Evolutionary conservation across 768 basidiomycete genomes (phyloP).

Genomic region (Tubosaeta brunneosetosa): DNA sequence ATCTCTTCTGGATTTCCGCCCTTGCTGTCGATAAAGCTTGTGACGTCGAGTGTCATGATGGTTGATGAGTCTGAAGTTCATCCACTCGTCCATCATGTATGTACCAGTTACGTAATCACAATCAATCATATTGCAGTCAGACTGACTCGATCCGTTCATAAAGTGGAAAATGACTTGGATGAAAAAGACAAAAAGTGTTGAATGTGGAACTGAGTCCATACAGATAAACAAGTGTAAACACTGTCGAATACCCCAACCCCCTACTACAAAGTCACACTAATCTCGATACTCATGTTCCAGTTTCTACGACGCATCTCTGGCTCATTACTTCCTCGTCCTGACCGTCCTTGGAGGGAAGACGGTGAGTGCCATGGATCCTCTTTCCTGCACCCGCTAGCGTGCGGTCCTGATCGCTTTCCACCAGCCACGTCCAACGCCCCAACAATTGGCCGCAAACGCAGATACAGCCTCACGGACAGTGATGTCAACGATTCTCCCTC

Average conservation of each 20-base stretch:
- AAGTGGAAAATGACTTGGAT: too few species aligned
- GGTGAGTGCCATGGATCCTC: slow-evolving; percentile 41
- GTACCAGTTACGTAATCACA: background rate
- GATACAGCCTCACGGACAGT: slow-evolving; percentile 45
- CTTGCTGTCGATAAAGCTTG: slow-evolving; percentile 77
- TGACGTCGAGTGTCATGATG: slow-evolving; percentile 77
- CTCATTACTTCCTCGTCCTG: slow-evolving; percentile 64
- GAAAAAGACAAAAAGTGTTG: too few species aligned
- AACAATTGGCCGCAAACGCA: slow-evolving; percentile 62
- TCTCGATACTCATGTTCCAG: slow-evolving; percentile 46
- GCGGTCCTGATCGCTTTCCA: background rate
- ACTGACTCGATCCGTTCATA: too few species aligned
- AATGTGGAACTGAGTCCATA: too few species aligned
- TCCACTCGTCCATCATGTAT: background rate
- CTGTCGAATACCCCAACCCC: background rate
- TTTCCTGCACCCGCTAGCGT: slow-evolving; percentile 2
- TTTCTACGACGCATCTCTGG: slow-evolving; percentile 68
- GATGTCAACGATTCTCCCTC: slow-evolving; percentile 33
- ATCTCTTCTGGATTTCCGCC: slow-evolving; percentile 92
- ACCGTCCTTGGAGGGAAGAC: slow-evolving; percentile 75
- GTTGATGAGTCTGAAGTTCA: background rate
- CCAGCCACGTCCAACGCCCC: slow-evolving; percentile 75
- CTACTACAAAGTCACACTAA: too few species aligned
- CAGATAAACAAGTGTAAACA: slow-evolving; percentile 27
- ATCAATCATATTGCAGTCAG: too few species aligned